Base-by-base conservation (phyloP, 2,329 filamentous ascomycete genomes). In the Ophiostoma novo-ulmi region DNA sequence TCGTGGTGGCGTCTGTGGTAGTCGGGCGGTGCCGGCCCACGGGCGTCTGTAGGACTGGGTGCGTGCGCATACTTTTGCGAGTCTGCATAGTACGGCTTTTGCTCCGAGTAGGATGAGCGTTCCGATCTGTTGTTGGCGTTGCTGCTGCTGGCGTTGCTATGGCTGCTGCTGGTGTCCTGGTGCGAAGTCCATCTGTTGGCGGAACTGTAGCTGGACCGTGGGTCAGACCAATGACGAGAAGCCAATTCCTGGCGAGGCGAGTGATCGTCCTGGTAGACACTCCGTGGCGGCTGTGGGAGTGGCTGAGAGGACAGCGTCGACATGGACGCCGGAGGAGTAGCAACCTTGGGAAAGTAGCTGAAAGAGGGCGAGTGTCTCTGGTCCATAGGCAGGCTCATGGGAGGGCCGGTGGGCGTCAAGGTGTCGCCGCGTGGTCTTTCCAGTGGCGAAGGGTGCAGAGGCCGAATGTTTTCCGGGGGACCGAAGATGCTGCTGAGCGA, bases 401-500 rank as follows among this genome's bases (percentile, higher is more conserved):
- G 58, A 5, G 58, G 58, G 22, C 58, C 58, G 5, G 63, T 68
- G 39, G 68, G 65, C 31, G 80, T 77, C 70, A 79, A 11, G n/a
- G 61, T n/a, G 61, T 63, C 58, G 58, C 61, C 35, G 35, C 61
- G 79, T 5, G 83, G 80, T 63, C 80, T 80, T 58, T 87, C 84
- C 70, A 84, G 75, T 5, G 85, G 82, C 26, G 85, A 85, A 8
- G 80, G 84, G 72, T 81, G 80, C 68, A 82, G 75, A 36, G 82
- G 79, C 67, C 82, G 80, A 44, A 81, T 77, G 65, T 81, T 77
- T 5, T 82, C 78, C 13, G 82, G 79, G 6, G 83, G 83, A 2
- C 84, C 84, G 74, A 88, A 87, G 20, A 88, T 78, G 74, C 85
- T 87, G 77, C 84, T 87, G 73, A 88, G 75, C 6, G 86, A 83